A percentile compares a stretch with the other conserved stretches of the same genome.
phyloP scores from a whole-genome alignment of 805 yeast species.

The Hagleromyces aurorensis region DNA sequence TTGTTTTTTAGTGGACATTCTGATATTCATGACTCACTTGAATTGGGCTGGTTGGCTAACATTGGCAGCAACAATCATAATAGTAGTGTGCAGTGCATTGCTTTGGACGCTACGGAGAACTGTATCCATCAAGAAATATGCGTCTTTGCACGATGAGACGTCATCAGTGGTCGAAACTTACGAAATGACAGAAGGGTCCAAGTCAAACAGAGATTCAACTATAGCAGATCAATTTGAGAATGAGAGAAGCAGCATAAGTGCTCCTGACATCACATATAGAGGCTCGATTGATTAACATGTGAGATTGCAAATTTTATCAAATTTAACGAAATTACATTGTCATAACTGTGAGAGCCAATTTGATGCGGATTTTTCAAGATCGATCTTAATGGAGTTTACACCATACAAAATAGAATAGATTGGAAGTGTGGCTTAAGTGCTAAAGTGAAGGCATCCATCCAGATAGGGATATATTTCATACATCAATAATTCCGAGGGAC shows the following conservation, averaged over 20 bases:
- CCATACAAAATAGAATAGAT: no score
- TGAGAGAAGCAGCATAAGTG: neutral
- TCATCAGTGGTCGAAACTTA: constrained; percentile 9
- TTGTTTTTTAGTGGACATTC: constrained; percentile 73
- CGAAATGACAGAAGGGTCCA: constrained; percentile 12
- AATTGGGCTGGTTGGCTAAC: constrained; percentile 84
- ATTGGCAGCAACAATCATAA: constrained; percentile 56
- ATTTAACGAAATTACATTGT: no score
- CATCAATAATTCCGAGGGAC: no score
- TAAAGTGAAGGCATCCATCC: no score
- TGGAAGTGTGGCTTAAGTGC: no score
- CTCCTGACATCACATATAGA: constrained; percentile 1
- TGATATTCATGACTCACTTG: constrained; percentile 67
- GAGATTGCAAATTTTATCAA: constrained; percentile 4
- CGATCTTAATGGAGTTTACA: no score
- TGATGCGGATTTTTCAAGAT: no score
- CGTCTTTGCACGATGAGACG: constrained; percentile 10
- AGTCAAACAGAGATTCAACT: no score
- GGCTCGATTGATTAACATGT: constrained; percentile 2
- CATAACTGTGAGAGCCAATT: no score
- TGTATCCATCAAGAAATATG: constrained; percentile 31
- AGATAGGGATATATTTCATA: no score
- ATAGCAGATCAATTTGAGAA: no score
- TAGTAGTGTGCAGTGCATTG: constrained; percentile 56
- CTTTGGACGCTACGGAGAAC: constrained; percentile 69